These are phyloP conservation scores for Craspedostauros australis DNA, from an alignment of 108 stramenopile genomes.

Conservation along the genomic window DNA sequence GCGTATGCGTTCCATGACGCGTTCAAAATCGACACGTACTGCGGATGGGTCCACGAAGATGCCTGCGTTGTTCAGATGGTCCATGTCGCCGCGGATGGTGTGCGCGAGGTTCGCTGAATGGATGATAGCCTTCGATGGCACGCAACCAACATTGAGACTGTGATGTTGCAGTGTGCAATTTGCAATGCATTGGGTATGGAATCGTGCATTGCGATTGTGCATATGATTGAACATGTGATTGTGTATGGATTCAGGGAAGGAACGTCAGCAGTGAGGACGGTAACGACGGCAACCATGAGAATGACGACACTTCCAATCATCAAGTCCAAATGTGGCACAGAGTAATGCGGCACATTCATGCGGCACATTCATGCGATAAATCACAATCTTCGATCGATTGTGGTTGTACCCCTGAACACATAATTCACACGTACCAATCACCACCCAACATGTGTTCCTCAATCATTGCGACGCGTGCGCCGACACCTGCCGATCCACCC, in stretches of 20 bases:
- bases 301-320: too few relatives aligned
- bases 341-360: too few relatives aligned
- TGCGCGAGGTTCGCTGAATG: slow-evolving; percentile 59
- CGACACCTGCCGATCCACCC: slow-evolving; percentile 63
- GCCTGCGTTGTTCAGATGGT: slow-evolving; percentile 52
- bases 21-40: slow-evolving; percentile 76
- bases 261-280: too few relatives aligned
- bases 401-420: background rate
- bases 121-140: slow-evolving; percentile 84
- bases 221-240: too few relatives aligned
- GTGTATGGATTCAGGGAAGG: too few relatives aligned
- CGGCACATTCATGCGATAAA: background rate
- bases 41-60: slow-evolving; percentile 39
- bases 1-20: slow-evolving; percentile 80
- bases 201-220: too few relatives aligned
- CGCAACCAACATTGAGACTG: slow-evolving; percentile 89
- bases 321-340: too few relatives aligned
- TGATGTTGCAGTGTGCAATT: too few relatives aligned
- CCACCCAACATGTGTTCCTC: slow-evolving; percentile 84
- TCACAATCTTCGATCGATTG: background rate
- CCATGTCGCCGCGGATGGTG: slow-evolving; percentile 33
- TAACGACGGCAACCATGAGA: too few relatives aligned
- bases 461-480: slow-evolving; percentile 74
- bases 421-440: slow-evolving; percentile 39
- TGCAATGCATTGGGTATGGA: too few relatives aligned